Base-by-base conservation (phyloP, 352 stramenopile genomes). In the Pythium brassicae region DNA sequence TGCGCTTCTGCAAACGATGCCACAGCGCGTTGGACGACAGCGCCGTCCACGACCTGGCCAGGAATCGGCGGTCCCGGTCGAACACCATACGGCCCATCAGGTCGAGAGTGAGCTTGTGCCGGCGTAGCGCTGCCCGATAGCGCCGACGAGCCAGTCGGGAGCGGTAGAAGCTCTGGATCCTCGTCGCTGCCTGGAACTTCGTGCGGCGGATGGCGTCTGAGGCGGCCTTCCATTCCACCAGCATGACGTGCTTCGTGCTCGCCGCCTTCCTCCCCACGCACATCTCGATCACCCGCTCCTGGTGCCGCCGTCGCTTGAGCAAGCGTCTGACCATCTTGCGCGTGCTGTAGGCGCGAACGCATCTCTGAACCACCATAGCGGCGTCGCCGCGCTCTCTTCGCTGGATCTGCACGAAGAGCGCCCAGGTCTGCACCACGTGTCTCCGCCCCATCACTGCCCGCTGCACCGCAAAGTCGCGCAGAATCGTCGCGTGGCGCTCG, bases 11-110 rank as follows among this genome's bases (percentile, higher is more conserved):
- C 19, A 83, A 63, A 7, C 66, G 71, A 51, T 69, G 67, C 49
- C 60, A 74, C 11, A 87, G n/a, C n/a, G 79, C 73, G 26, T 87
- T 71, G 19, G 68, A 71, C 19, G 64, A 61, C 3, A 89, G 51
- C 20, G 65, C 62, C 2, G 55, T 70, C 79, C 76, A 89, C 17
- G 29, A 63, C 22, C 12, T 55, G 12, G 66, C 37, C 17, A 86
- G 26, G 15, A 44, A 51, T 20, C 72, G 65, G 10, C 63, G 57
- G 9, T 29, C 68, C 7, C 73, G 76, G 35, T 74, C 67, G 10
- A 62, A 70, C 17, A 86, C 23, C 35, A 87, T 65, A 1, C 54
- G 55, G 40, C 81, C 66, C 73, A 86, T 86, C 25, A 80, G 61
- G 17, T 74, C 68, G 3, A 60, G 74, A 22, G 79, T 76, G 29